Evolutionary conservation across 805 yeast genomes (phyloP).

Genomic region (Metschnikowia vanudenii): DNA sequence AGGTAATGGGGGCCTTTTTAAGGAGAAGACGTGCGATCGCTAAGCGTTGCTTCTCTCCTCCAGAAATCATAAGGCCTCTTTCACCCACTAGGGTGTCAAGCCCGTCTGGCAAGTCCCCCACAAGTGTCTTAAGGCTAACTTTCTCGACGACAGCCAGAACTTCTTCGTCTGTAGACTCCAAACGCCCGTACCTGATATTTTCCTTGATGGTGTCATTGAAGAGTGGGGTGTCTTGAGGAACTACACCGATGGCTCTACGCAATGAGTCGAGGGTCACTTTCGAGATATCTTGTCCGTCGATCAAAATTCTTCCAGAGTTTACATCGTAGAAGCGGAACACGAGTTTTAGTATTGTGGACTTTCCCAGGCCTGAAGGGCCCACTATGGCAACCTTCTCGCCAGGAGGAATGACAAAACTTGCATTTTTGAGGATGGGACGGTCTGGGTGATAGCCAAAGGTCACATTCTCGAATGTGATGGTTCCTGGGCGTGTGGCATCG

Average conservation of each 20-base stretch:
- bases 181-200: constrained; percentile 82
- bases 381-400: constrained; percentile 92
- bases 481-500: constrained; percentile 53
- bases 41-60: constrained; percentile 96
- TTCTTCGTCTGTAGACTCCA: constrained; percentile 71
- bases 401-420: constrained; percentile 82
- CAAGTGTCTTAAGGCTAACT: constrained; percentile 66
- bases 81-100: constrained; percentile 88
- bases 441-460: constrained; percentile 90
- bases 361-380: constrained; percentile 96
- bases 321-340: constrained; percentile 91
- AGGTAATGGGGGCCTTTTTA: constrained; percentile 84
- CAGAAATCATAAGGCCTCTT: constrained; percentile 97
- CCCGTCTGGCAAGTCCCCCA: constrained; percentile 79
- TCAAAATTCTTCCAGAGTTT: constrained; percentile 66
- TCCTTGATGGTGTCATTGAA: constrained; percentile 89
- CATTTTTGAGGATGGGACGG: constrained; percentile 78
- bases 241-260: constrained; percentile 79
- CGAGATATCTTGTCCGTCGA: constrained; percentile 87
- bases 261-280: constrained; percentile 73
- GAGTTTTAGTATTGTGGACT: constrained; percentile 80
- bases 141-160: constrained; percentile 60
- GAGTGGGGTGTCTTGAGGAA: constrained; percentile 96
- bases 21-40: constrained; percentile 90
- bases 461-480: constrained; percentile 85